Conservation (phyloP, 1,139 yeast genomes). For the Diutina siamensis region DNA sequence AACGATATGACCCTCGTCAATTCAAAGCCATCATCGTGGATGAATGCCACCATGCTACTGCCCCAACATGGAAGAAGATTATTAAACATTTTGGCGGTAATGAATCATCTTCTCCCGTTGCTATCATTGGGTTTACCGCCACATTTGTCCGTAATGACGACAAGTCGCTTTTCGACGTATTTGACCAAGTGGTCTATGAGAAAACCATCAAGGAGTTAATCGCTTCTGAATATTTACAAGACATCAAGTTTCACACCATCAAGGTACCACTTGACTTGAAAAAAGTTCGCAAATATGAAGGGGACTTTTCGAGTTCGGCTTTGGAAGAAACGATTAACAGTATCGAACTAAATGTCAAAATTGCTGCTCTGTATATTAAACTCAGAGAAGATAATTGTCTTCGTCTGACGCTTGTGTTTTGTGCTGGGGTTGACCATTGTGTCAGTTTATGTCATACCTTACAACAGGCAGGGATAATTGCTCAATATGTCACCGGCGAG, state of each 20-base stretch:
- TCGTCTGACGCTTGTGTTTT: slow-evolving; percentile 64
- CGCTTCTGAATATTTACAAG: slow-evolving; percentile 54
- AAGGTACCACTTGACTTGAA: slow-evolving; percentile 27
- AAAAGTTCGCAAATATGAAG: slow-evolving; percentile 19
- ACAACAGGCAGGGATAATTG: slow-evolving; percentile 48
- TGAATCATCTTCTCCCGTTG: too few relatives aligned
- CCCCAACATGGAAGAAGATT: slow-evolving; percentile 50
- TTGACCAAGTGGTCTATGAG: slow-evolving; percentile 71
- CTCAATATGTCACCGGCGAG: slow-evolving; percentile 63
- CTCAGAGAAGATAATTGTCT: slow-evolving; percentile 25
- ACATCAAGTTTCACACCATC: slow-evolving; percentile 55
- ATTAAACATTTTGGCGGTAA: slow-evolving; percentile 52
- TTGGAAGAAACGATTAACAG: slow-evolving; percentile 49
- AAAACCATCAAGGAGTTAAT: slow-evolving; percentile 61
- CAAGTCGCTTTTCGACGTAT: slow-evolving; percentile 41
- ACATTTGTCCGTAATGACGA: slow-evolving; percentile 64
- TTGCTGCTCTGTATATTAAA: slow-evolving; percentile 46
- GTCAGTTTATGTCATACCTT: slow-evolving; percentile 42
- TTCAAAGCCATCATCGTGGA: slow-evolving; percentile 73
- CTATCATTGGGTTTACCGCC: slow-evolving; percentile 78
- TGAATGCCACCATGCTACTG: slow-evolving; percentile 91
- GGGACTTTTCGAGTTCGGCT: slow-evolving; percentile 45
- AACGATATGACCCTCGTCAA: slow-evolving; percentile 40
- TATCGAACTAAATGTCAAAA: slow-evolving; percentile 39
- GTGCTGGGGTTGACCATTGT: slow-evolving; percentile 66